Percentiles rank a stretch among this genome's conserved stretches.
Conservation (phyloP, 257 asterid genomes). For the Ligustrum vulgare region DNA sequence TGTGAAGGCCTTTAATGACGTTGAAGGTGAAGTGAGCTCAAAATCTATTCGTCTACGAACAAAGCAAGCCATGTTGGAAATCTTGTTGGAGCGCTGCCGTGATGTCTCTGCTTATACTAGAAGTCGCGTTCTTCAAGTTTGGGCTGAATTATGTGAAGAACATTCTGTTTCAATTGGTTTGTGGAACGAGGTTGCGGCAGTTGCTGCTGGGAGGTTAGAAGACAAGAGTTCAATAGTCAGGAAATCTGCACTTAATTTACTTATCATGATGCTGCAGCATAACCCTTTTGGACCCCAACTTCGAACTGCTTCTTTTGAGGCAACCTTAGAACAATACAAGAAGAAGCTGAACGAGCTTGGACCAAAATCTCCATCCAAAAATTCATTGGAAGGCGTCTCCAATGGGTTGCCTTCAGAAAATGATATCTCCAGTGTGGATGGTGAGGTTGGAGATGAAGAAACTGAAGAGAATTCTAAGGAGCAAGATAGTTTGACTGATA, state of each 20-base stretch:
- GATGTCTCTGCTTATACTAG: slow-evolving; percentile 98
- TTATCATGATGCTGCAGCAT: slow-evolving; percentile 93
- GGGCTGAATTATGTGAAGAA: slow-evolving; percentile 95
- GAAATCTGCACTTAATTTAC: slow-evolving; percentile 89
- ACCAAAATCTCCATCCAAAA: slow-evolving; percentile 44
- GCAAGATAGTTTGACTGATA: slow-evolving; percentile 65
- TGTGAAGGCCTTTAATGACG: slow-evolving; percentile 79
- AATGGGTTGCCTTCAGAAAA: slow-evolving; percentile 47
- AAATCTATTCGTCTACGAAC: slow-evolving; percentile 82
- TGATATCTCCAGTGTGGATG: slow-evolving; percentile 55
- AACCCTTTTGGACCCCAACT: slow-evolving; percentile 98
- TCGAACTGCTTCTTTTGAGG: slow-evolving; percentile 80
- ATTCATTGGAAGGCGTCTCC: slow-evolving; percentile 29
- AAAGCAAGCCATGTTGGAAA: slow-evolving; percentile 97
- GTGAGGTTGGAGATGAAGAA: slow-evolving; percentile 53
- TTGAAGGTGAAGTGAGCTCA: slow-evolving; percentile 79
- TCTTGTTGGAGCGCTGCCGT: slow-evolving; percentile 91
- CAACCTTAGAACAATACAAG: slow-evolving; percentile 92
- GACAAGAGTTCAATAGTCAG: slow-evolving; percentile 99
- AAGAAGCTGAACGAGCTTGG: slow-evolving; percentile 73
- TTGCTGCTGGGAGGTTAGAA: slow-evolving; percentile 94
- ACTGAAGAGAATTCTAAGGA: slow-evolving; percentile 35
- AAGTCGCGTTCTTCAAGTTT: slow-evolving; percentile 95
- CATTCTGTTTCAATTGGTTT: slow-evolving; percentile 89
- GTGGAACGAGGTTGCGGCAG: slow-evolving; percentile 94